A percentile compares a stretch with the other conserved stretches of the same genome.
These are phyloP conservation scores for Leccinellum rugosiceps DNA, from an alignment of 768 basidiomycete genomes.

Conservation along the genomic window DNA sequence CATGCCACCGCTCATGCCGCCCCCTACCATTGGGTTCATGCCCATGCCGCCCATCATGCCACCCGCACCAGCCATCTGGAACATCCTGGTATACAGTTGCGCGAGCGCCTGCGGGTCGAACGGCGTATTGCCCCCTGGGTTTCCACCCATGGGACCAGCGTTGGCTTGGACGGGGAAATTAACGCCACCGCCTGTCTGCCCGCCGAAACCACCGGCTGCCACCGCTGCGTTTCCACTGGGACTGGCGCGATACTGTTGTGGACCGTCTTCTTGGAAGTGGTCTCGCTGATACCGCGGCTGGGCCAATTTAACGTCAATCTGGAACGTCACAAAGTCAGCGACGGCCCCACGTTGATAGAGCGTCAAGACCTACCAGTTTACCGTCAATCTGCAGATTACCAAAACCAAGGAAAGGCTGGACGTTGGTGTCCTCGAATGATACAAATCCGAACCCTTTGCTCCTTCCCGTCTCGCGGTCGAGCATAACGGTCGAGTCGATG, in stretches of 20 bases:
- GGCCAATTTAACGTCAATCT: constrained; percentile 98
- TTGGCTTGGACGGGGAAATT: constrained; percentile 34
- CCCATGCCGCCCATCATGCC: constrained; percentile 43
- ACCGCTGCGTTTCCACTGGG: constrained; percentile 11
- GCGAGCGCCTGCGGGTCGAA: constrained; percentile 95
- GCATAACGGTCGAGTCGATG: constrained; percentile 98
- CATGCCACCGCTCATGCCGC: constrained; percentile 34
- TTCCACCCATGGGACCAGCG: constrained; percentile 25
- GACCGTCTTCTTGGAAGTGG: constrained; percentile 49
- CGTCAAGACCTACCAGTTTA: constrained; percentile 68
- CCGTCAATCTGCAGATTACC: constrained; percentile 93
- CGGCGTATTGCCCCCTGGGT: constrained; percentile 49
- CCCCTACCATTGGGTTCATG: constrained; percentile 36
- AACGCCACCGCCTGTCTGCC: constrained; percentile 30
- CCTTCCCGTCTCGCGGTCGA: constrained; percentile 91
- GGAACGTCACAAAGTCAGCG: neutral
- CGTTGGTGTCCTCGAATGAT: constrained; percentile 89
- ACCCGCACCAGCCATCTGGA: constrained; percentile 70
- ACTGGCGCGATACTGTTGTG: constrained; percentile 17
- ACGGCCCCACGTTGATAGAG: neutral
- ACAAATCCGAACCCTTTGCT: constrained; percentile 99
- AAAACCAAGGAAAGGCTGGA: constrained; percentile 83
- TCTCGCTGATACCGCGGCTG: constrained; percentile 86
- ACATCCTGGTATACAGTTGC: constrained; percentile 93
- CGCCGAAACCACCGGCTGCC: constrained; percentile 27